Percentiles rank a stretch among this genome's conserved stretches.
phyloP scores from a whole-genome alignment of 2,329 filamentous ascomycete species.

The Dactylella cylindrospora region DNA sequence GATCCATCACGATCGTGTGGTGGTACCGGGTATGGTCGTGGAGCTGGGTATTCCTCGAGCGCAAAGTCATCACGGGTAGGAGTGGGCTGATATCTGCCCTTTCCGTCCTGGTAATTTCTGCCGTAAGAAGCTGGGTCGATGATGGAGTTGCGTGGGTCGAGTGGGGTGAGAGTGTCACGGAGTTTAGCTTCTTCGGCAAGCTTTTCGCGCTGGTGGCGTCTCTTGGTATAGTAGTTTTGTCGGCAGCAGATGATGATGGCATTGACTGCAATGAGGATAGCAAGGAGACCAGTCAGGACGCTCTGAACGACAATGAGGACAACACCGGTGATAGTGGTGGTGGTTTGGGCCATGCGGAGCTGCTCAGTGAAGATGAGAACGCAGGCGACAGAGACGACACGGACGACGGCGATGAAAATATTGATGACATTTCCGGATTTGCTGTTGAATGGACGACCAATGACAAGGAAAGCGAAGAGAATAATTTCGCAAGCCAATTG shows the following conservation, averaged over 20 bases:
- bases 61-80: conserved; percentile 46
- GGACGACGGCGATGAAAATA: conserved; percentile 83
- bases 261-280: conserved; percentile 85
- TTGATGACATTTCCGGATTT: conserved; percentile 91
- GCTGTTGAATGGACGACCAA: conserved; percentile 82
- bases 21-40: conserved; percentile 34
- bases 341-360: conserved; percentile 83
- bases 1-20: conserved; percentile 41
- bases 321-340: conserved; percentile 74
- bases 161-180: conserved; percentile 74
- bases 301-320: conserved; percentile 88
- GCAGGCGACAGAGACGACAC: conserved; percentile 82
- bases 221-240: conserved; percentile 85
- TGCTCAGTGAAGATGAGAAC: conserved; percentile 93
- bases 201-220: conserved; percentile 86
- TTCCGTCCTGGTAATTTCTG: conserved; percentile 44
- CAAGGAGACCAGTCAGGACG: conserved; percentile 75
- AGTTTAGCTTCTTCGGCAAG: conserved; percentile 48
- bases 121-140: conserved; percentile 62
- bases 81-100: conserved; percentile 48
- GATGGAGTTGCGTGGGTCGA: conserved; percentile 83
- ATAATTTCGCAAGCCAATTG: conserved; percentile 79
- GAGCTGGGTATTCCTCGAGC: conserved; percentile 32
- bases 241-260: conserved; percentile 78
- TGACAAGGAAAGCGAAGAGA: conserved; percentile 77